Evolutionary conservation across 1,284 basidiomycete species (phyloP).

Genomic region (Tilletia walkeri): DNA sequence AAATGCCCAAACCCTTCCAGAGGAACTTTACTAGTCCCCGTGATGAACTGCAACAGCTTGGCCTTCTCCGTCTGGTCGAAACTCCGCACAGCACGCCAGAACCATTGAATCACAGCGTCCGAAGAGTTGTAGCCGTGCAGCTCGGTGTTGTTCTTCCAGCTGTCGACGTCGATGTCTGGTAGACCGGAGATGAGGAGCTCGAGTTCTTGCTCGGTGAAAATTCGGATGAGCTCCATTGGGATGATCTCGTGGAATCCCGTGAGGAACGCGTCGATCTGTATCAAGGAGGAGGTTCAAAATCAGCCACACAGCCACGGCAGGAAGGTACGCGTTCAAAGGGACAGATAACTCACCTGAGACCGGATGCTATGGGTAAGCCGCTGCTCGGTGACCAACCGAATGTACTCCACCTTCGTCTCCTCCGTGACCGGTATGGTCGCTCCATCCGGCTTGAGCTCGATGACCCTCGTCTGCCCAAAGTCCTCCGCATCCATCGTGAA

Average conservation of each 20-base stretch:
- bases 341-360: conserved; percentile 69
- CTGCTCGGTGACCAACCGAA: conserved; percentile 85
- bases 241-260: conserved; percentile 95
- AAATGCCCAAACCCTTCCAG: conserved; percentile 87
- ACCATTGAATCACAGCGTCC: conserved; percentile 95
- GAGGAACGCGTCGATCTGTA: conserved; percentile 69
- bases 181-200: conserved; percentile 96
- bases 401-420: conserved; percentile 95
- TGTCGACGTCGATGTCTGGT: conserved; percentile 97
- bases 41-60: conserved; percentile 84
- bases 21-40: conserved; percentile 85
- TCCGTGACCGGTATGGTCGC: conserved; percentile 59
- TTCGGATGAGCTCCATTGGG: conserved; percentile 62
- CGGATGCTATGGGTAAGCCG: conserved; percentile 90
- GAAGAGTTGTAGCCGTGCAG: conserved; percentile 72
- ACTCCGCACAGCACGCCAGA: conserved; percentile 96
- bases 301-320: too few species aligned
- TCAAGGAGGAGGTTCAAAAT: background rate
- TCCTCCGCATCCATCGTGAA: conserved; percentile 90
- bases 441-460: conserved; percentile 51
- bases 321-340: too few species aligned
- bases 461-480: conserved; percentile 51
- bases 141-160: conserved; percentile 92
- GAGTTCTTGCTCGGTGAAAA: conserved; percentile 95
- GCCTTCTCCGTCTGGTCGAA: conserved; percentile 96